phyloP scores from a whole-genome alignment of 441 rosid species.

The Rhodomyrtus psidioides region DNA sequence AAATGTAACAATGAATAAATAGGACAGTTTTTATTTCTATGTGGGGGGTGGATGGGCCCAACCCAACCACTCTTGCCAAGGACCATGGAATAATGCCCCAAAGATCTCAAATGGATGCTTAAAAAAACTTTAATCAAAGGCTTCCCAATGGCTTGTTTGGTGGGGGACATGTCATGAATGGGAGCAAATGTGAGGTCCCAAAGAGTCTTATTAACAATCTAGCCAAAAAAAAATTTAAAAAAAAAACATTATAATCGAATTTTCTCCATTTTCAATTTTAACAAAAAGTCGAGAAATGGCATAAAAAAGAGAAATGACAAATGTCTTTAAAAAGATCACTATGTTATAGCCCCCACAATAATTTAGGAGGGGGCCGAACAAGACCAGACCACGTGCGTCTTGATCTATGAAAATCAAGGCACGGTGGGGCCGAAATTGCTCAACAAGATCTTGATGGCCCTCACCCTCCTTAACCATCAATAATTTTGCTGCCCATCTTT shows the following conservation, averaged over 20 bases:
- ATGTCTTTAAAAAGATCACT: not conserved
- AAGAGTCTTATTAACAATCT: not conserved
- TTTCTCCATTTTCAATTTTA: not conserved
- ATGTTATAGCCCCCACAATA: not conserved
- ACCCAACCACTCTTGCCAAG: not conserved
- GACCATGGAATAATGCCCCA: not conserved
- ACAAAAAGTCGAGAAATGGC: not conserved
- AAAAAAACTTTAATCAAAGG: not conserved
- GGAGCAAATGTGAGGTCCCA: not conserved
- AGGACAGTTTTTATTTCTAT: not conserved
- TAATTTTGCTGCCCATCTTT: not conserved
- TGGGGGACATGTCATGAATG: not conserved
- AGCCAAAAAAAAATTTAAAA: not conserved
- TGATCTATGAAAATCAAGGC: not conserved
- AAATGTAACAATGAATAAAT: not conserved
- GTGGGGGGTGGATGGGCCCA: not conserved
- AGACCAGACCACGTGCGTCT: slow-evolving; percentile 5
- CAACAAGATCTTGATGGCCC: not conserved
- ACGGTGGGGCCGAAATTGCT: not conserved
- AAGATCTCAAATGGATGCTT: not conserved
- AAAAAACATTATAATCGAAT: not conserved
- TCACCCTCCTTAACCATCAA: not conserved
- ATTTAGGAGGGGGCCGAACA: not conserved
- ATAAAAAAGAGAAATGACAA: accelerated
- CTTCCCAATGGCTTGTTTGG: not conserved